Evolutionary conservation across 306 rosid species (phyloP).

Genomic region (Glycine tomentella): DNA sequence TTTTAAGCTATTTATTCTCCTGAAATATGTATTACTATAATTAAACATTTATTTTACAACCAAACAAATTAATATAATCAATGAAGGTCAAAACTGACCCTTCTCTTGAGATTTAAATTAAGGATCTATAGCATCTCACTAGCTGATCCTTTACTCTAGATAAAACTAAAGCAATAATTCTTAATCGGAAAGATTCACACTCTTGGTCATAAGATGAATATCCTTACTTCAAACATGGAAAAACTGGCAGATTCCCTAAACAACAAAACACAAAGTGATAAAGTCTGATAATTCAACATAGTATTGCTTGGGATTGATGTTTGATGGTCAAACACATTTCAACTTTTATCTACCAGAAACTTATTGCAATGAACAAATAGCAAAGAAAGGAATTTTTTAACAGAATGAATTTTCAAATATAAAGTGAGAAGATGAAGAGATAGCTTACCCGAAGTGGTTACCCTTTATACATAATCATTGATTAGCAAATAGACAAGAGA

Average conservation of each 20-base stretch:
- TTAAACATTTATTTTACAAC: neutral
- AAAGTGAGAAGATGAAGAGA: neutral
- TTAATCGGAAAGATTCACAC: neutral
- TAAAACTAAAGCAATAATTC: constrained; percentile 3
- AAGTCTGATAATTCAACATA: neutral
- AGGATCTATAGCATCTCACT: neutral
- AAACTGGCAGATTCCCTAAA: neutral
- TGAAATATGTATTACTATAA: neutral
- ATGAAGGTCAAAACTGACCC: neutral
- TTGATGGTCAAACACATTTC: neutral
- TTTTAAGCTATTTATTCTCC: neutral
- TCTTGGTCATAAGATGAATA: neutral
- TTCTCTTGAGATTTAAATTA: constrained; percentile 4
- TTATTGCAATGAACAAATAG: constrained; percentile 6
- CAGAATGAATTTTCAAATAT: neutral
- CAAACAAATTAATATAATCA: constrained; percentile 3
- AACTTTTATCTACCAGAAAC: constrained; percentile 23
- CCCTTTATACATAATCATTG: neutral
- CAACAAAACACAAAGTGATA: neutral
- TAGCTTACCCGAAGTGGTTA: neutral
- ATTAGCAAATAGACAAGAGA: constrained; percentile 32
- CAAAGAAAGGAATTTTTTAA: constrained; percentile 1
- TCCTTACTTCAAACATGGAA: constrained; percentile 6
- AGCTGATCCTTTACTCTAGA: neutral
- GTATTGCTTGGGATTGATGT: neutral